These are phyloP conservation scores for Plasmopara viticola DNA, from an alignment of 352 stramenopile genomes.

Conservation along the genomic window DNA sequence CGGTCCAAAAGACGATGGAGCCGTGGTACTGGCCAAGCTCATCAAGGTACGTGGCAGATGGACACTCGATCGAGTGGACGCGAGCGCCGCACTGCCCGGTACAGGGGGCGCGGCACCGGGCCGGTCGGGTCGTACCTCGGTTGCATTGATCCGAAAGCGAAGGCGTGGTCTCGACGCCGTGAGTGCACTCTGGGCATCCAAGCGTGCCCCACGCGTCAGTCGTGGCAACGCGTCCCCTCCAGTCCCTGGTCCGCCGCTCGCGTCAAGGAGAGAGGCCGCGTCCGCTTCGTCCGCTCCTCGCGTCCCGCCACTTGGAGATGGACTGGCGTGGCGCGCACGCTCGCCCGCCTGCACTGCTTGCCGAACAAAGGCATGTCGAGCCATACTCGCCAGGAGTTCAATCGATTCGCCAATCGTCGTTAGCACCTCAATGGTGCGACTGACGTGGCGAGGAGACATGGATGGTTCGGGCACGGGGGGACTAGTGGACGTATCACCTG, in stretches of 20 bases:
- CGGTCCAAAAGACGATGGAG: not conserved
- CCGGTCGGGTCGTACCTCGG: constrained; percentile 8
- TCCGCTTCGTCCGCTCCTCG: constrained; percentile 4
- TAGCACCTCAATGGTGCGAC: constrained; percentile 48
- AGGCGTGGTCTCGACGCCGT: constrained; percentile 8
- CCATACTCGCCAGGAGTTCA: constrained; percentile 42
- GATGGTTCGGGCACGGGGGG: constrained; percentile 5
- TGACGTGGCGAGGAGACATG: constrained; percentile 19
- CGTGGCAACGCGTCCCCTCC: constrained; percentile 5
- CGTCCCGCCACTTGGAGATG: constrained; percentile 5
- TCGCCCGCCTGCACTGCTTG: constrained; percentile 28
- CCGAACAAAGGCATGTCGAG: constrained; percentile 44
- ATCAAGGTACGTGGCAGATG: constrained; percentile 21
- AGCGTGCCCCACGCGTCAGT: constrained; percentile 1
- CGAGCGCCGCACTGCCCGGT: not conserved
- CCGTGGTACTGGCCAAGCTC: not conserved
- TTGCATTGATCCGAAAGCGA: constrained; percentile 18
- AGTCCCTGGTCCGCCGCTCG: not conserved
- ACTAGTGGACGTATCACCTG: not conserved
- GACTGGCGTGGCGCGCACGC: constrained; percentile 11
- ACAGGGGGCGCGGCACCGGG: not conserved
- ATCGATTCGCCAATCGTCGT: constrained; percentile 48
- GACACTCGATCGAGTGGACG: constrained; percentile 7
- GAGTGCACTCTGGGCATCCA: constrained; percentile 3
- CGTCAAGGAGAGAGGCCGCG: not conserved